Base-by-base conservation (phyloP, 805 yeast genomes). In the Hyphopichia homilentoma region DNA sequence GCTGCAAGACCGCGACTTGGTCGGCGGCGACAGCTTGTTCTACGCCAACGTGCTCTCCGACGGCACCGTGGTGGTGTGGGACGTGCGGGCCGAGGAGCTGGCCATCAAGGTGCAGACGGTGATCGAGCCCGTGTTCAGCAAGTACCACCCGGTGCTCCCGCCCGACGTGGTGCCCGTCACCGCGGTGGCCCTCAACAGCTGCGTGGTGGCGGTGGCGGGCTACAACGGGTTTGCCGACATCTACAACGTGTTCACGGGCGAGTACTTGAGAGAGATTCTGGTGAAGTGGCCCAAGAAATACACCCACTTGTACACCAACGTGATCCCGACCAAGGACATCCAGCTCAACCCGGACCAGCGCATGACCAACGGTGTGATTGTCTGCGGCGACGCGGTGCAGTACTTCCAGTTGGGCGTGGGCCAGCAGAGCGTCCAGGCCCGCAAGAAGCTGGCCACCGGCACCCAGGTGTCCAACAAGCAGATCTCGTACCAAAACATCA, bases 371-470 rank as follows among this genome's bases (percentile, higher is more conserved):
- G 78, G 79, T 6, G 41, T 72, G 2, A 47, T 67, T 2, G 41
- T 61, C 1, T 56, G 65, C 39, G 75, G 73, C 0, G 61, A 69
- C 17, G 41, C 56, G 2, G 51, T 68, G 1, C 76, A 71, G 37
- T 68, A 68, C 41, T 73, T 73, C 42, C 66, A 62, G 34, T 65
- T 70, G 53, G 78, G 76, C 1, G 66, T 62, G 21, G 43, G 45
- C 13, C 48, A 50, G 6, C 43, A 20, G 14, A 15, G 29, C n/a
- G 32, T 14, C 19, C 29, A 16, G 17, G 36, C 45, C 30, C 43
- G 47, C 29, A 46, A 42, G 35, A 43, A 46, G 33, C 41, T 41
- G 14, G 44, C 44, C 20, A 32, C 36, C 3, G 46, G 44, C 1
- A 16, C 22, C 3, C 30, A 16, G 16, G 44, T 43, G 7, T 56